A percentile compares a stretch with the other conserved stretches of the same genome.
These are phyloP conservation scores for Ustilaginoidea virens DNA, from an alignment of 2,329 filamentous ascomycete genomes.

Conservation along the genomic window DNA sequence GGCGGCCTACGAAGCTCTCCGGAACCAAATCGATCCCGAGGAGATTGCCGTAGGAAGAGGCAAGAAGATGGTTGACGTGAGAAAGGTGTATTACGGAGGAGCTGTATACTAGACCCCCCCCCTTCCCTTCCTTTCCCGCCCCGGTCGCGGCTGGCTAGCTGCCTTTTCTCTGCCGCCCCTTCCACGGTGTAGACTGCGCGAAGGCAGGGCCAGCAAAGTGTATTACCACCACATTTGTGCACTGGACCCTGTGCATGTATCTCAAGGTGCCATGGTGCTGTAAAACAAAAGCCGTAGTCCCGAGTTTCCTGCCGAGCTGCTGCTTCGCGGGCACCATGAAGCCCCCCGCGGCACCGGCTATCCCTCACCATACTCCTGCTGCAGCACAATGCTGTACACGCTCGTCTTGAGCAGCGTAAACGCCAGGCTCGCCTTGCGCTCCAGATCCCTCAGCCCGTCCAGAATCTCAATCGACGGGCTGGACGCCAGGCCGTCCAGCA, in stretches of 20 bases:
- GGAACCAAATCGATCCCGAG: slow-evolving; percentile 73
- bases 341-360: slow-evolving; percentile 29
- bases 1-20: slow-evolving; percentile 69
- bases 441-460: slow-evolving; percentile 72
- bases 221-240: too few relatives aligned
- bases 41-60: slow-evolving; percentile 78
- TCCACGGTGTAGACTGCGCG: too few relatives aligned
- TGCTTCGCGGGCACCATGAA: too few relatives aligned
- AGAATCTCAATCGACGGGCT: slow-evolving; percentile 68
- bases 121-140: too few relatives aligned
- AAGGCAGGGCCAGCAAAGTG: too few relatives aligned
- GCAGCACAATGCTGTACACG: slow-evolving; percentile 95
- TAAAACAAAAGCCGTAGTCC: too few relatives aligned
- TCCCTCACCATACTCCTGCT: slow-evolving; percentile 82
- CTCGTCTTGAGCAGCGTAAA: slow-evolving; percentile 95
- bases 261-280: too few relatives aligned
- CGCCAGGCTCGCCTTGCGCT: slow-evolving; percentile 87
- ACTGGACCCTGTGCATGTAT: too few relatives aligned
- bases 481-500: slow-evolving; percentile 48
- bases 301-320: too few relatives aligned
- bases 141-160: too few relatives aligned
- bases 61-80: slow-evolving; percentile 88
- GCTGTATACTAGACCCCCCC: slow-evolving; percentile 47
- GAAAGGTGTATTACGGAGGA: slow-evolving; percentile 94
- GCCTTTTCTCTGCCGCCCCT: too few relatives aligned